Percentiles rank a stretch among this genome's conserved stretches.
phyloP scores from a whole-genome alignment of 1,284 basidiomycete genomes.

The Boletus smithii region DNA sequence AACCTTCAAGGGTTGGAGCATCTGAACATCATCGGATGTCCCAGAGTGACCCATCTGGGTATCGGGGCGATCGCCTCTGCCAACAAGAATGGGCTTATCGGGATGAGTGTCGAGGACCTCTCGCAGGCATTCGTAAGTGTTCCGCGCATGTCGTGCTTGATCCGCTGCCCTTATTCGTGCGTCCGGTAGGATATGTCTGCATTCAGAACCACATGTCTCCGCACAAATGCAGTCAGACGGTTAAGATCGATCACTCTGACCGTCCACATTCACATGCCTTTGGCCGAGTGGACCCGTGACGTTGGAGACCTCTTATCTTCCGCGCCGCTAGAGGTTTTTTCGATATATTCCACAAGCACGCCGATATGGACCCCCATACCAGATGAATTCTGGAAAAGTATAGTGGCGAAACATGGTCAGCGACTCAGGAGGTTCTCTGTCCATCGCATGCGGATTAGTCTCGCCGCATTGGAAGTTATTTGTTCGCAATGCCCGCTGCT shows the following conservation, averaged over 20 bases:
- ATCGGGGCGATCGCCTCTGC: constrained; percentile 46
- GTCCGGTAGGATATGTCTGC: constrained; percentile 46
- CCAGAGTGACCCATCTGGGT: constrained; percentile 61
- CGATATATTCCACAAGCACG: constrained; percentile 55
- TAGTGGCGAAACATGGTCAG: constrained; percentile 49
- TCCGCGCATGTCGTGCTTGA: neutral
- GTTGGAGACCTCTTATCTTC: constrained; percentile 44
- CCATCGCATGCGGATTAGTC: constrained; percentile 55
- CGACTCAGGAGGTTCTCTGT: constrained; percentile 58
- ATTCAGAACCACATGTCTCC: constrained; percentile 42
- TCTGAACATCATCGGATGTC: constrained; percentile 61
- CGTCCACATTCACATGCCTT: constrained; percentile 37
- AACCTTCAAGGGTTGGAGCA: constrained; percentile 48
- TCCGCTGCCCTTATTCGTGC: constrained; percentile 5
- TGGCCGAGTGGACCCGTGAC: constrained; percentile 42
- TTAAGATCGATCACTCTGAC: constrained; percentile 61
- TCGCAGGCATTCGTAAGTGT: constrained; percentile 56
- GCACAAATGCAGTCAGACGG: constrained; percentile 37
- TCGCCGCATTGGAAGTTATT: constrained; percentile 49
- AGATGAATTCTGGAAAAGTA: constrained; percentile 47
- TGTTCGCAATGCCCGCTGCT: constrained; percentile 51
- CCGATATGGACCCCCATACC: constrained; percentile 39
- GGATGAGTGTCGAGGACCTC: constrained; percentile 61
- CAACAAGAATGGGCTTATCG: constrained; percentile 45
- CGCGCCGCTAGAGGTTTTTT: constrained; percentile 54